A percentile compares a stretch with the other conserved stretches of the same genome.
Conservation (phyloP, 805 yeast species). For the Yamadazyma sp. region DNA sequence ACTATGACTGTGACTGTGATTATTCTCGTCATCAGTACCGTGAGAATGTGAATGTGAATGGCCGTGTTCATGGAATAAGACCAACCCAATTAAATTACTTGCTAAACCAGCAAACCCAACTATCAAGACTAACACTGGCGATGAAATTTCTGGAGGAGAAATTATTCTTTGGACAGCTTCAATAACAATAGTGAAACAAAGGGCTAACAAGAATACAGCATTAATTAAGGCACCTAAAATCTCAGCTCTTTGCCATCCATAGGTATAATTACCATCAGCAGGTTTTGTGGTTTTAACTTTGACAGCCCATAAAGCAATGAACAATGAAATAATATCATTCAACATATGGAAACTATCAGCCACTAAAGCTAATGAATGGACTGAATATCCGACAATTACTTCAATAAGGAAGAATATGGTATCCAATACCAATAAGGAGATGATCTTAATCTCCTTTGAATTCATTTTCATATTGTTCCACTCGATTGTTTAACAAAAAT, state of each 20-base stretch:
- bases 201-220: constrained; percentile 88
- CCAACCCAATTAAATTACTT: constrained; percentile 80
- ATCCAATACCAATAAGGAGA: constrained; percentile 70
- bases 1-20: constrained; percentile 24
- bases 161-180: constrained; percentile 91
- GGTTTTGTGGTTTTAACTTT: constrained; percentile 76
- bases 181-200: constrained; percentile 86
- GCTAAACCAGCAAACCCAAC: constrained; percentile 83
- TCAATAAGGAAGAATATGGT: constrained; percentile 82
- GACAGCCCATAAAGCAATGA: constrained; percentile 97
- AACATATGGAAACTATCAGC: constrained; percentile 98
- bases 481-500: too few species aligned
- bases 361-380: constrained; percentile 88
- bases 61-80: constrained; percentile 78
- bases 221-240: constrained; percentile 92
- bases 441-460: constrained; percentile 69
- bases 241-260: constrained; percentile 98
- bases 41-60: constrained; percentile 41
- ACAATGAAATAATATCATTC: constrained; percentile 84
- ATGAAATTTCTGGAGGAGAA: constrained; percentile 72
- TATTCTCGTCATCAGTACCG: constrained; percentile 19
- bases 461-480: constrained; percentile 21
- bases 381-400: constrained; percentile 81
- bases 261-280: constrained; percentile 87
- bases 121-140: constrained; percentile 75